phyloP scores from a whole-genome alignment of 2,329 filamentous ascomycete species.

The Sporothrix sp. region DNA sequence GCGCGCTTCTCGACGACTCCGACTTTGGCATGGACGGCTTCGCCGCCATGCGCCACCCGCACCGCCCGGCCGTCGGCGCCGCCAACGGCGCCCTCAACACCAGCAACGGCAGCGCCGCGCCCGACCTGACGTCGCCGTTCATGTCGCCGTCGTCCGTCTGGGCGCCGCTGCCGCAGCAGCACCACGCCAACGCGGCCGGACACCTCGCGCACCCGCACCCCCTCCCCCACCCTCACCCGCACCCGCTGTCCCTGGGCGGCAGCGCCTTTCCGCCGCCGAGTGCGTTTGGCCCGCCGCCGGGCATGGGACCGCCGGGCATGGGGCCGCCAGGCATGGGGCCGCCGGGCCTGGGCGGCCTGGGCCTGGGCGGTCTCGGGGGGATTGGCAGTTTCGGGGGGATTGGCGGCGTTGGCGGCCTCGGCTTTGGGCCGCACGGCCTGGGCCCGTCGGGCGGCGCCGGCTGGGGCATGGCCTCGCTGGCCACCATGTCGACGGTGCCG shows the following conservation, averaged over 20 bases:
- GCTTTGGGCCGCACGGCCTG: background rate
- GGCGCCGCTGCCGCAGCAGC: conserved; percentile 5
- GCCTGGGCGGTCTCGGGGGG: background rate
- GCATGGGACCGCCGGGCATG: background rate
- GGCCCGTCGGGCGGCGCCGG: background rate
- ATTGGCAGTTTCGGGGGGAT: background rate
- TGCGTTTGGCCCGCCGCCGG: background rate
- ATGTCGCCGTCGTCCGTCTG: conserved; percentile 17
- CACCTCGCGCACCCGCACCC: background rate
- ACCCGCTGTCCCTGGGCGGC: background rate
- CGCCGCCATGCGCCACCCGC: conserved; percentile 18
- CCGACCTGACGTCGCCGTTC: conserved; percentile 15
- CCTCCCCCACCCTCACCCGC: background rate
- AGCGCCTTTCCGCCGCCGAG: background rate
- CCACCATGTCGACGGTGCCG: background rate
- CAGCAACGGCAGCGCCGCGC: background rate
- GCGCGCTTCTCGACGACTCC: conserved; percentile 71
- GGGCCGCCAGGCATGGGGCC: background rate
- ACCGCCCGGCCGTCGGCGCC: conserved; percentile 17
- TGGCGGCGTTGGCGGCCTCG: background rate
- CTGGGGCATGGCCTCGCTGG: background rate
- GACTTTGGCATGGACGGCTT: conserved; percentile 43
- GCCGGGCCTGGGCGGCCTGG: background rate
- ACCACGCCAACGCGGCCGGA: too few relatives aligned
- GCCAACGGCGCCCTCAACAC: background rate